These are phyloP conservation scores for Dendrobium huoshanense DNA, from an alignment of 106 monocot genomes.

Conservation along the genomic window DNA sequence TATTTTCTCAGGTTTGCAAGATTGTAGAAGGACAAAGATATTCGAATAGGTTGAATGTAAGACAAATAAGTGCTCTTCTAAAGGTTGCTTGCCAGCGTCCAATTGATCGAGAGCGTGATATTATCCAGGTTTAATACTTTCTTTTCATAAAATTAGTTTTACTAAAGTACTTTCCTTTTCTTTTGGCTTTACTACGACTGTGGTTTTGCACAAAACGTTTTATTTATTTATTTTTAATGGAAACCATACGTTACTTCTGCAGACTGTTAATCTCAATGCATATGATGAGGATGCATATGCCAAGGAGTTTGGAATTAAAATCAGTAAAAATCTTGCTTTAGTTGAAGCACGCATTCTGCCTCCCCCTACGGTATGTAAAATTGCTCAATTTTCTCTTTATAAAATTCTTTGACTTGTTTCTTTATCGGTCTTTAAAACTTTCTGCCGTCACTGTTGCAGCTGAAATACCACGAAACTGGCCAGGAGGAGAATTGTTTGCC, in stretches of 20 bases:
- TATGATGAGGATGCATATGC: constrained; percentile 44
- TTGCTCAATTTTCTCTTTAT: not conserved
- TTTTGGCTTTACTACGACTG: no score
- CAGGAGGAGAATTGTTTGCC: constrained; percentile 47
- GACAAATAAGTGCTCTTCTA: constrained; percentile 40
- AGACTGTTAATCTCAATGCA: constrained; percentile 44
- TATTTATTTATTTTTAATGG: no score
- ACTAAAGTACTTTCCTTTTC: not conserved
- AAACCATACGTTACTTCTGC: no score
- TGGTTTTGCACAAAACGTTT: no score
- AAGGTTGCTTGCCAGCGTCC: constrained; percentile 46
- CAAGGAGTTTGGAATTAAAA: constrained; percentile 52
- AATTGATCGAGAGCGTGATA: constrained; percentile 34
- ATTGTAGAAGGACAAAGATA: constrained; percentile 48
- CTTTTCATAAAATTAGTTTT: not conserved
- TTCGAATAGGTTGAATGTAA: constrained; percentile 51
- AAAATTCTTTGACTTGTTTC: no score
- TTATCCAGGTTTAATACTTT: constrained; percentile 29
- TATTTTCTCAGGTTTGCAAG: constrained; percentile 38
- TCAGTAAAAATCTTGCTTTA: constrained; percentile 36
- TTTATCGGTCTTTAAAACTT: no score
- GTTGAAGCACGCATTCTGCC: constrained; percentile 54
- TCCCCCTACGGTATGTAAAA: constrained; percentile 41
- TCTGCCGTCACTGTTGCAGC: constrained; percentile 9
- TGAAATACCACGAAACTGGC: constrained; percentile 58